These are phyloP conservation scores for Hyphopichia khmerensis DNA, from an alignment of 1,139 yeast genomes.

Conservation along the genomic window DNA sequence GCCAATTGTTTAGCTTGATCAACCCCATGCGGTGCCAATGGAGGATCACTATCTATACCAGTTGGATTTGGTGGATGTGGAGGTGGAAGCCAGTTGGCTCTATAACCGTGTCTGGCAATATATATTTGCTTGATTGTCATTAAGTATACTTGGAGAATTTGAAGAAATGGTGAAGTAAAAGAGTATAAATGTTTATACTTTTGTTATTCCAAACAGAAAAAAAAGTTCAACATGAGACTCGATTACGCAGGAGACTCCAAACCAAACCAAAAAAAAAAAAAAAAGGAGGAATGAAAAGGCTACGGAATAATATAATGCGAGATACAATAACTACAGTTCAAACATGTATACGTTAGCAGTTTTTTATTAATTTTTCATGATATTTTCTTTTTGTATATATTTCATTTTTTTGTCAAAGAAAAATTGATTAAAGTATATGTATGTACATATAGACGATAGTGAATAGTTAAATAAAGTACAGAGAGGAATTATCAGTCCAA, in stretches of 20 bases:
- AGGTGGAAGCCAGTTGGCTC: conserved; percentile 79
- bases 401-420: neutral
- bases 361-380: no score
- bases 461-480: neutral
- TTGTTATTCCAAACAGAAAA: neutral
- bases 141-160: neutral
- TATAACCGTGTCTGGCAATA: conserved; percentile 70
- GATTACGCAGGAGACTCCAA: no score
- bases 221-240: neutral
- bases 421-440: neutral
- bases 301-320: no score
- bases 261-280: neutral
- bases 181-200: neutral
- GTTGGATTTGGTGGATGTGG: conserved; percentile 79
- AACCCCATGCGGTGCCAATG: conserved; percentile 75
- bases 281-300: no score
- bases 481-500: neutral
- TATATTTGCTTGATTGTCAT: conserved; percentile 50
- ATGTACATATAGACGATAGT: neutral
- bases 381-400: no score
- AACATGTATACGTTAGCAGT: no score
- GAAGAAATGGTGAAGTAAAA: neutral
- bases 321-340: no score
- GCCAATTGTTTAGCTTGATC: conserved; percentile 79
- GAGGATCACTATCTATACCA: conserved; percentile 80